Conservation (phyloP, 2,329 filamentous ascomycete species). For the Nemania serpens region DNA sequence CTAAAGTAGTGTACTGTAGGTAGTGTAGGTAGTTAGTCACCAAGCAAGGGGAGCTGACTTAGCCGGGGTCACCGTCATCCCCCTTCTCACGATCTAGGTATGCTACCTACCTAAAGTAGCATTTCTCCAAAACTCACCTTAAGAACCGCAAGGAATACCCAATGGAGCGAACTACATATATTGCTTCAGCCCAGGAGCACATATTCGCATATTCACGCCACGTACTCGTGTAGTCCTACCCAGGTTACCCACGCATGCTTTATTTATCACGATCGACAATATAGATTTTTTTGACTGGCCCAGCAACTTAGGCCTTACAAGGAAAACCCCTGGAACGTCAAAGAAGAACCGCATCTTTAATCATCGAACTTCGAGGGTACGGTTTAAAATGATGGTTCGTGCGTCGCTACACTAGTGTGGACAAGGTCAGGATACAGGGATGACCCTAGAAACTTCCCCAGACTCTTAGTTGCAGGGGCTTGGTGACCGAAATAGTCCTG, state of each 20-base stretch:
- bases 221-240: too few species aligned
- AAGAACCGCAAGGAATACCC: background rate
- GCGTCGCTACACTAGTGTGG: background rate
- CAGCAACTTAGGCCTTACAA: background rate
- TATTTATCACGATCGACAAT: too few species aligned
- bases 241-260: too few species aligned
- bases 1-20: too few species aligned
- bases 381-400: slow-evolving; percentile 14
- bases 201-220: too few species aligned
- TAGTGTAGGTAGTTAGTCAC: background rate
- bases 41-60: background rate
- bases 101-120: too few species aligned
- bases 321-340: background rate
- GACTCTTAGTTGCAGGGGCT: slow-evolving; percentile 19
- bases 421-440: slow-evolving; percentile 6
- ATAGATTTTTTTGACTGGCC: background rate
- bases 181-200: too few species aligned
- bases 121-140: background rate
- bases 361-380: background rate
- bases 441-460: slow-evolving; percentile 26
- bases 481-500: slow-evolving; percentile 15
- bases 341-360: slow-evolving; percentile 1
- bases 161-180: too few species aligned
- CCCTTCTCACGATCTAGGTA: background rate
- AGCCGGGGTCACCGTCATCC: background rate